Base-by-base conservation (phyloP, 2,329 filamentous ascomycete genomes). In the Aureobasidium melanogenum region DNA sequence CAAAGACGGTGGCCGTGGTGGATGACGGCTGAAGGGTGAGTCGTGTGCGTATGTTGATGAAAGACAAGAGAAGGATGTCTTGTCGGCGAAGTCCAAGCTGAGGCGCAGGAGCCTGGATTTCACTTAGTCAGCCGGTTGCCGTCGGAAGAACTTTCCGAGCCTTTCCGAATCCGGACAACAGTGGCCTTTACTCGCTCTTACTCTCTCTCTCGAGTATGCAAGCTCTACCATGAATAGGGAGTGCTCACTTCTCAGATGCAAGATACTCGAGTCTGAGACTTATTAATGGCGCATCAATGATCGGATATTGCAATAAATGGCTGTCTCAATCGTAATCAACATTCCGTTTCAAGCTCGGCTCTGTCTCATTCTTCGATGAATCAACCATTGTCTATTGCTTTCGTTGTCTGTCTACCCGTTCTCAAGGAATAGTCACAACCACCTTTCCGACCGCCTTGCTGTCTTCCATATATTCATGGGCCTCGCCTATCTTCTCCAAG, bases 401-500 rank as follows among this genome's bases (percentile, higher is more conserved):
- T 17, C 41, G 15, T 44, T 28, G 44, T 28, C 26, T 19, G 8
- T 56, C 24, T 12, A 15, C 0, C 24, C 10, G 2, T 26, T 17
- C 34, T 54, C 39, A 61, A 36, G 58, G 39, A 14, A 61, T 14
- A 26, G 58, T 54, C 17, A 54, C 48, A 30, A 61, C 58, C 12
- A 61, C 58, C 15, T 61, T 52, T 1, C 58, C 48, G 15, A 61
- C 15, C 4, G 58, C 58, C 41, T 54, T 52, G 24, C 22, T 61
- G 1, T 61, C 47, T 39, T 61, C 58, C 58, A 61, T 61, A 15
- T 61, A 50, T 19, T 46, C 39, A 38, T 61, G 58, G 30, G 58
- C 58, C 3, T 43, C 19, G 15, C 58, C 48, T 36, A 54, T 39
- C 1, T 8, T 32, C 24, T 61, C 46, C 28, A 61, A 17, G 1